Conservation (phyloP, 208 protist species). For the Wallacemonas collosoma region DNA sequence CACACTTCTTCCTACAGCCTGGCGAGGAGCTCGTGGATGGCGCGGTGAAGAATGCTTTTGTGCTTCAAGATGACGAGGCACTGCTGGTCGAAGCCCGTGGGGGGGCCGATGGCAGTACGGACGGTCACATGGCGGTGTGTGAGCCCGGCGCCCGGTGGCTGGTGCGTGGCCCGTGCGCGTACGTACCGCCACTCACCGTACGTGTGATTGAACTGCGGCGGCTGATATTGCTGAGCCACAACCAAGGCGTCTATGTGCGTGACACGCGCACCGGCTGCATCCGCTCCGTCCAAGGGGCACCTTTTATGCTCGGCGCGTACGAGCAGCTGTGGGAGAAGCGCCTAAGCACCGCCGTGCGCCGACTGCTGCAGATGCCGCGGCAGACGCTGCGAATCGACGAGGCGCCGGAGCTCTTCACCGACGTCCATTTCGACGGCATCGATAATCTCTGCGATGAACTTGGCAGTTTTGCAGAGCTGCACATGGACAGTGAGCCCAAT, state of each 20-base stretch:
- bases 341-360: conserved; percentile 47
- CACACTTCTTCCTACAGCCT: conserved; percentile 64
- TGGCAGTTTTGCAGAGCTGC: conserved; percentile 6
- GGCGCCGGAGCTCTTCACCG: conserved; percentile 7
- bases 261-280: conserved; percentile 87
- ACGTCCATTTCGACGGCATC: neutral
- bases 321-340: conserved; percentile 87
- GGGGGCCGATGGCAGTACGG: conserved; percentile 26
- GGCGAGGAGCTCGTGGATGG: conserved; percentile 49
- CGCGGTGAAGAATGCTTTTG: conserved; percentile 31
- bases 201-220: conserved; percentile 87
- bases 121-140: conserved; percentile 11
- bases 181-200: conserved; percentile 92
- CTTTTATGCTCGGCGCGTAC: conserved; percentile 66
- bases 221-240: conserved; percentile 89
- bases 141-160: conserved; percentile 89
- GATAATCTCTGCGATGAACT: conserved; percentile 1
- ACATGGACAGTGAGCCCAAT: conserved; percentile 26
- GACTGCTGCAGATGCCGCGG: conserved; percentile 46
- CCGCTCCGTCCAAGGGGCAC: conserved; percentile 42
- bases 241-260: conserved; percentile 96
- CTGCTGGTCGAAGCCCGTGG: conserved; percentile 62
- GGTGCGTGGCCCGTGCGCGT: conserved; percentile 90
- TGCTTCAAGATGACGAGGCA: conserved; percentile 52
- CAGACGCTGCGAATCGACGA: conserved; percentile 46